Conservation (phyloP, 345 rosid genomes). For the Luvunga scandens region DNA sequence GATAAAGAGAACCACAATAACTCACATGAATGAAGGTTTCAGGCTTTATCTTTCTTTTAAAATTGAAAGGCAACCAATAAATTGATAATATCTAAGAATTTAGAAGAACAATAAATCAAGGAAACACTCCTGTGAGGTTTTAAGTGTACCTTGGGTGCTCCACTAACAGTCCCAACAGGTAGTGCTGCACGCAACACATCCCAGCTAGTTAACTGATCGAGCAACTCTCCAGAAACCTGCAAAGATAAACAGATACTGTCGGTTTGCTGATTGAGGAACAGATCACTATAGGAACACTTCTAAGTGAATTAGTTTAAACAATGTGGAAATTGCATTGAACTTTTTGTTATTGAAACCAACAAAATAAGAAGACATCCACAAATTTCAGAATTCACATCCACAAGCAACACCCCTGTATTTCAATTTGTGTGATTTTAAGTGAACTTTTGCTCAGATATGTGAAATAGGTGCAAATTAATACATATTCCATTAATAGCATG, state of each 20-base stretch:
- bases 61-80: not conserved
- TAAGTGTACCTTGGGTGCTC: constrained; percentile 81
- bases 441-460: not conserved
- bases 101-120: not conserved
- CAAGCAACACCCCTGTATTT: not conserved
- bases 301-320: not conserved
- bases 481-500: not conserved
- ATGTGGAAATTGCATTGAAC: not conserved
- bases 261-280: not conserved
- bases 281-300: not conserved
- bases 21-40: not conserved
- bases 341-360: not conserved
- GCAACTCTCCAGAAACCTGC: constrained; percentile 82
- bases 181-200: constrained; percentile 87
- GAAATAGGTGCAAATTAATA: not conserved
- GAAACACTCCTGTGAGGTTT: not conserved
- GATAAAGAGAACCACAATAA: not conserved
- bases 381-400: not conserved
- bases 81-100: not conserved
- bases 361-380: not conserved
- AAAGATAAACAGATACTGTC: not conserved
- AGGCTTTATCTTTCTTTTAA: not conserved
- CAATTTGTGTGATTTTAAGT: not conserved
- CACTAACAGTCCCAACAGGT: constrained; percentile 96
- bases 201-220: constrained; percentile 80